Evolutionary conservation across 805 yeast genomes (phyloP), one percentile per base, ranked within the genome.

Genomic region (Ogataea henricii): DNA sequence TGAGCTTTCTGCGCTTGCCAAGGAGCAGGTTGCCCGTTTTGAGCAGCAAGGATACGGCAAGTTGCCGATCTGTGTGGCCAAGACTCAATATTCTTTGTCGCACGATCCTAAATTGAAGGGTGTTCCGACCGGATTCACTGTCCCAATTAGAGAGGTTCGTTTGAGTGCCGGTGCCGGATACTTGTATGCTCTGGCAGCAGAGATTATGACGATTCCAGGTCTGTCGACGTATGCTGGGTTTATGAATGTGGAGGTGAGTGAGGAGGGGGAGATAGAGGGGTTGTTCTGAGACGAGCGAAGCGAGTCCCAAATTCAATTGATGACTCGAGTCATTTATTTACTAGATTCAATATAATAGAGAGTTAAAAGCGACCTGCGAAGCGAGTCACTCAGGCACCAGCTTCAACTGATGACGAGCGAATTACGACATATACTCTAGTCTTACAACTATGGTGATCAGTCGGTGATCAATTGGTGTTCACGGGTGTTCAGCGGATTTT

Each of bases 111-210:
- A 78, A 39, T 74, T 86, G 71, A 87, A 87, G 73, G 92, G 92
- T 68, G 92, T 85, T 48, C 95, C 95, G 58, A 77, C 82, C 17
- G 92, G 85, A 1, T 87, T 86, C 71, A 81, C 75, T 33, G 82
- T 87, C 73, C 95, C 95, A 48, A 83, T 87, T 57, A 78, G 92
- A 71, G 95, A 87, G 57, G 83, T 87, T 48, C 78, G 88, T 64
- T 77, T 84, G 56, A 90, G 91, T 68, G 92, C 92, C 36, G 95
- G 95, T 69, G 94, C 94, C 32, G 94, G 94, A 4, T 87, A 87
- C 68, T 74, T 87, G 67, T 87, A 86, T 62, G 94, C 92, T 4
- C 74, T 87, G 59, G 94, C 95, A 4, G 94, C 89, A 46, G 91
- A 86, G 67, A 87, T 87, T 61, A 88, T 83, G 74, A 87, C 95